Percentiles rank a stretch among this genome's conserved stretches.
phyloP scores from a whole-genome alignment of 2,329 filamentous ascomycete genomes.

The Parafenestella ontariensis region DNA sequence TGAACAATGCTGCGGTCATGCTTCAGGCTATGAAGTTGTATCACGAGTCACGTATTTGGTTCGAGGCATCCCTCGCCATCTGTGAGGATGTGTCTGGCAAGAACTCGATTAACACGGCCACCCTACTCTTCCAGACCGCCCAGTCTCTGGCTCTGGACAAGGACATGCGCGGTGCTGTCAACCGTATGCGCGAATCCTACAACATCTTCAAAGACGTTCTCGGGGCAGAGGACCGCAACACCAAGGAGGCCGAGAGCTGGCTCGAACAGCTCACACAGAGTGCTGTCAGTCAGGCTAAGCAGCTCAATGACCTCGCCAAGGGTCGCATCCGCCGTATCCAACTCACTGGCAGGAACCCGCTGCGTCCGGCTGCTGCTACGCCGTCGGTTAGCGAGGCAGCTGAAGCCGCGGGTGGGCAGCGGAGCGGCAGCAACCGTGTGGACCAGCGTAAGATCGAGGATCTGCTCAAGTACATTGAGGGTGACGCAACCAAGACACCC shows the following conservation, averaged over 20 bases:
- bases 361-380: slow-evolving; percentile 68
- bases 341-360: slow-evolving; percentile 63
- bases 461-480: slow-evolving; percentile 92
- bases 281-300: slow-evolving; percentile 91
- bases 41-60: slow-evolving; percentile 94
- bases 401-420: slow-evolving; percentile 47
- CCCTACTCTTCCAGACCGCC: slow-evolving; percentile 94
- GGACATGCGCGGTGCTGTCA: slow-evolving; percentile 89
- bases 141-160: slow-evolving; percentile 95
- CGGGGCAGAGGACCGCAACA: slow-evolving; percentile 92
- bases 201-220: slow-evolving; percentile 91
- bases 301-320: slow-evolving; percentile 82
- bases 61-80: slow-evolving; percentile 87
- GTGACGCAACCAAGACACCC: slow-evolving; percentile 55
- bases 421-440: slow-evolving; percentile 52
- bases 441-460: slow-evolving; percentile 91
- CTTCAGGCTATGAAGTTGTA: slow-evolving; percentile 94
- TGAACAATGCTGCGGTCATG: slow-evolving; percentile 99
- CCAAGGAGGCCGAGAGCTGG: slow-evolving; percentile 97
- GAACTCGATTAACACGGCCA: slow-evolving; percentile 90
- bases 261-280: slow-evolving; percentile 95
- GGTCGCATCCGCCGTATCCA: slow-evolving; percentile 75
- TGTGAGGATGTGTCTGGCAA: slow-evolving; percentile 91
- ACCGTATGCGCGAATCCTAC: slow-evolving; percentile 94
- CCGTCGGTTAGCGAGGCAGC: slow-evolving; percentile 61